Conservation (phyloP, 768 basidiomycete genomes). For the Pleurotus ostreatus region DNA sequence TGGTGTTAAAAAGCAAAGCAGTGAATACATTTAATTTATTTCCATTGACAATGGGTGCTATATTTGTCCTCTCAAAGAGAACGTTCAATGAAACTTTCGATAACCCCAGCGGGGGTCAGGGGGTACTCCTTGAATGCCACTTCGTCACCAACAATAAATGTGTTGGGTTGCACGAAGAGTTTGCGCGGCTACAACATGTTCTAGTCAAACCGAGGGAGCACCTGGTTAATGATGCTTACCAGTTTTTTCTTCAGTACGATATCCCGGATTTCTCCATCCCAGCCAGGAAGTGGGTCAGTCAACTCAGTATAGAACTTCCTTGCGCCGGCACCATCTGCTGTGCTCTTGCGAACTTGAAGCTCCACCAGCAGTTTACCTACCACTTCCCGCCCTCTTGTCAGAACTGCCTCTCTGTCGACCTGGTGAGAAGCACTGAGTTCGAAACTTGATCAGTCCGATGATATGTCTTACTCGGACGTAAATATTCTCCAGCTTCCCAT, state of each 20-base stretch:
- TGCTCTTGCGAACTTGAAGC: conserved; percentile 82
- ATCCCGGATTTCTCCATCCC: conserved; percentile 75
- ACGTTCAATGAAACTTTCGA: conserved; percentile 81
- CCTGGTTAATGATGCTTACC: conserved; percentile 35
- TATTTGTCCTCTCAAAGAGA: neutral
- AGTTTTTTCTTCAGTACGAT: conserved; percentile 76
- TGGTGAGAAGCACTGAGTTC: conserved; percentile 19
- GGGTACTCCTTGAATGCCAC: conserved; percentile 80
- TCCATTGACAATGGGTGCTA: neutral
- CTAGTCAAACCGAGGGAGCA: neutral
- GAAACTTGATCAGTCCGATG: neutral
- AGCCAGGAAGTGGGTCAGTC: conserved; percentile 66
- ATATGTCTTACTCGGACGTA: conserved; percentile 56
- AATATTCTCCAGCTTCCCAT: conserved; percentile 61
- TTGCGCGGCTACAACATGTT: conserved; percentile 63
- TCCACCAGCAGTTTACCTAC: conserved; percentile 75
- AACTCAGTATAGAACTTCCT: conserved; percentile 74
- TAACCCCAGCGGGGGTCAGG: conserved; percentile 65
- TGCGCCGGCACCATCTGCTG: conserved; percentile 80
- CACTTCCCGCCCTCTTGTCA: conserved; percentile 59
- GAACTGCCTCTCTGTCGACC: conserved; percentile 70
- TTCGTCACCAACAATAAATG: conserved; percentile 59
- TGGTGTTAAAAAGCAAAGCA: no score
- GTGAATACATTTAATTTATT: no score
- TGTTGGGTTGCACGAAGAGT: conserved; percentile 82